phyloP scores from a whole-genome alignment of 495 filamentous ascomycete species.

The Neurospora cerealis region DNA sequence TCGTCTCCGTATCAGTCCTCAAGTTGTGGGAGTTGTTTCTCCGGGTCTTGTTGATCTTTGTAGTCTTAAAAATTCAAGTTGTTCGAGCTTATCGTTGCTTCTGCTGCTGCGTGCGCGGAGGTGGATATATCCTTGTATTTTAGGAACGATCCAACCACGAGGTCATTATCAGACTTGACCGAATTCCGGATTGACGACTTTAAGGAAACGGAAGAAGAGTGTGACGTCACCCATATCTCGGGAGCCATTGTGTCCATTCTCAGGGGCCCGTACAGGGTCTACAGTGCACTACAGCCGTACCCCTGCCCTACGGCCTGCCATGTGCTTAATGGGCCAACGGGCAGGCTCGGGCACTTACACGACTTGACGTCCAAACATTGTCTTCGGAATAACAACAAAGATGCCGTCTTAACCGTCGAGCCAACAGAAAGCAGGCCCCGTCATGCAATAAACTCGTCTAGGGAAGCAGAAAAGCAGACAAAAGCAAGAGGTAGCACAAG shows the following conservation, averaged over 20 bases:
- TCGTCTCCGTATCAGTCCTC: background rate
- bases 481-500: background rate
- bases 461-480: background rate
- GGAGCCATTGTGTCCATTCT: too few species aligned
- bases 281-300: background rate
- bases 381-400: background rate
- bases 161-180: background rate
- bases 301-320: background rate
- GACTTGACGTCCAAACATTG: background rate
- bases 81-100: too few species aligned
- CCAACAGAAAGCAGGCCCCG: background rate
- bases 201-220: too few species aligned
- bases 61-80: background rate
- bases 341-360: background rate
- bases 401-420: background rate
- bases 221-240: too few species aligned
- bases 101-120: background rate
- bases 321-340: background rate
- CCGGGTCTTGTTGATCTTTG: background rate
- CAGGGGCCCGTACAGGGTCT: background rate
- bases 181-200: background rate
- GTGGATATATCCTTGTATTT: too few species aligned
- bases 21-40: background rate
- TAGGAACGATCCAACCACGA: background rate
- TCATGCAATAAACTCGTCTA: background rate